Conservation (phyloP, 2,329 filamentous ascomycete genomes). For the Aspergillus awamori region DNA sequence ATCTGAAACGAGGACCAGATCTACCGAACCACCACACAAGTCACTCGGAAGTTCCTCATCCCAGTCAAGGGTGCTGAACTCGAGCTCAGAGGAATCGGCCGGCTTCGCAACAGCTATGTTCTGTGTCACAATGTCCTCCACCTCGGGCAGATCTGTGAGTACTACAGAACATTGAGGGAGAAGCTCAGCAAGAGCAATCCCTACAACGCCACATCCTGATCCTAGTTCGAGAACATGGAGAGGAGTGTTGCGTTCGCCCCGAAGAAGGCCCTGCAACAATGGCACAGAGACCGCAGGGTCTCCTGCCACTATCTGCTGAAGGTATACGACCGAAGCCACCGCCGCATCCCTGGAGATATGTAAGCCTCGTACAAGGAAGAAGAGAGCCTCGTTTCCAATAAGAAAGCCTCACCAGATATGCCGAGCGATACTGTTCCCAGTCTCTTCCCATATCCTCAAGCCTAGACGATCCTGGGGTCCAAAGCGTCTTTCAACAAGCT, state of each 20-base stretch:
- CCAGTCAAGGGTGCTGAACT: constrained; percentile 65
- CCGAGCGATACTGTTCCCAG: constrained; percentile 71
- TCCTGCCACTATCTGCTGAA: constrained; percentile 48
- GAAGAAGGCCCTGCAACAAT: constrained; percentile 39
- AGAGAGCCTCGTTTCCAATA: neutral
- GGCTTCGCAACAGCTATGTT: constrained; percentile 56
- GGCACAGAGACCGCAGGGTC: constrained; percentile 26
- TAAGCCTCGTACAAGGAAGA: constrained; percentile 16
- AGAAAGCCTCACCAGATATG: constrained; percentile 64
- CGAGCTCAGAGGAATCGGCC: constrained; percentile 46
- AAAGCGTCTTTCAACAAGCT: constrained; percentile 60
- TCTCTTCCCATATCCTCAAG: constrained; percentile 67
- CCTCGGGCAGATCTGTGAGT: constrained; percentile 69
- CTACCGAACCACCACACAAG: constrained; percentile 46
- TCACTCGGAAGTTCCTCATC: constrained; percentile 53
- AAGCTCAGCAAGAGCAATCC: constrained; percentile 63
- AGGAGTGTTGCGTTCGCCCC: constrained; percentile 27
- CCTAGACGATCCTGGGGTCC: constrained; percentile 41
- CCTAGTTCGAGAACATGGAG: constrained; percentile 66
- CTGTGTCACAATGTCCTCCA: constrained; percentile 59
- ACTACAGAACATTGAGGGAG: constrained; percentile 56
- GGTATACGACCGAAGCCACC: constrained; percentile 58
- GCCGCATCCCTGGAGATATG: constrained; percentile 57
- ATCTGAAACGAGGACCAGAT: constrained; percentile 68
- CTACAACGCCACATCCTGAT: constrained; percentile 69